These are phyloP conservation scores for Suillus decipiens DNA, from an alignment of 768 basidiomycete genomes.

Conservation along the genomic window DNA sequence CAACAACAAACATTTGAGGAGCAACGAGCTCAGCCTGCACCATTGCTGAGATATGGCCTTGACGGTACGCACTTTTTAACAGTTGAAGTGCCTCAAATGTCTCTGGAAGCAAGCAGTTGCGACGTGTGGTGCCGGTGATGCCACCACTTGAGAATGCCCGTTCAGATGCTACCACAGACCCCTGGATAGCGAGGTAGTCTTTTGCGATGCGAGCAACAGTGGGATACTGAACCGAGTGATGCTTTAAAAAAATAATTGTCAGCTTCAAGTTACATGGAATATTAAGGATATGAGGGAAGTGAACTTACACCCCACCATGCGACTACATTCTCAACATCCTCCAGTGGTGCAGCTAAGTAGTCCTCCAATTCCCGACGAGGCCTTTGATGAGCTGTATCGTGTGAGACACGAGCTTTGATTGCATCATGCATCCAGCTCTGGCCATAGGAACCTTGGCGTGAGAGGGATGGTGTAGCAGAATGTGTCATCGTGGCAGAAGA, in stretches of 20 bases:
- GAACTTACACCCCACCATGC: conserved; percentile 8
- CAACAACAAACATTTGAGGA: background rate
- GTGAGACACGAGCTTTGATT: conserved; percentile 1
- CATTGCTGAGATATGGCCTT: conserved; percentile 2
- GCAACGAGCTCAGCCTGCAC: background rate
- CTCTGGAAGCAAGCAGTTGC: conserved; percentile 6
- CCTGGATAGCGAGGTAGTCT: conserved; percentile 26
- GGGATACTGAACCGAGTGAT: conserved; percentile 10
- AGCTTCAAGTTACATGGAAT: background rate
- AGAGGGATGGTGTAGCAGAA: background rate
- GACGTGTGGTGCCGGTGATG: background rate
- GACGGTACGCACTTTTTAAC: conserved; percentile 1
- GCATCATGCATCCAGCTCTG: background rate
- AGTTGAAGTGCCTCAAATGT: conserved; percentile 7
- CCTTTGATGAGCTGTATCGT: background rate
- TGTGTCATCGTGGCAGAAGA: background rate
- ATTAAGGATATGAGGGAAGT: background rate
- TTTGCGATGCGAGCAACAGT: conserved; percentile 1
- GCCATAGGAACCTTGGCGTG: background rate
- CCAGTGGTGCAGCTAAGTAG: conserved; percentile 6
- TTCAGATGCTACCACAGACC: conserved; percentile 30
- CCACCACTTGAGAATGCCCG: conserved; percentile 23
- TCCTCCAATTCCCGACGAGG: conserved; percentile 1
- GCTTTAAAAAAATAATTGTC: conserved; percentile 13
- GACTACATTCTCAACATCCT: conserved; percentile 6